Base-by-base conservation (phyloP, 805 yeast genomes). In the Helenozyma baotianmanensis region DNA sequence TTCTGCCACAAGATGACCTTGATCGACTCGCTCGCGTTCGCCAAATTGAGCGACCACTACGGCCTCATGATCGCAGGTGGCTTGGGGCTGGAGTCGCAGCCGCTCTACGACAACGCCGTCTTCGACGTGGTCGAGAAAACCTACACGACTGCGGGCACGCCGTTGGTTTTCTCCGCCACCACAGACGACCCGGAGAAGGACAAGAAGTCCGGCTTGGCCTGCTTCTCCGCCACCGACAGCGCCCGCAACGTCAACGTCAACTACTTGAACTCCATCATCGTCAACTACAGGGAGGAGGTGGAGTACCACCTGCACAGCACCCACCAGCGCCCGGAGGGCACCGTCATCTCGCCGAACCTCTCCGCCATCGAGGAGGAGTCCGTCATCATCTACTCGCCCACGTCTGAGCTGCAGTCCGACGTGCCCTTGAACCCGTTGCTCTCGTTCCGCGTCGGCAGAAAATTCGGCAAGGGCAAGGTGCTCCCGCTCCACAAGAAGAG, bases 61-160 rank as follows among this genome's bases (percentile, higher is more conserved):
- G 81, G 81, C 0, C 35, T 78, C 6, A 50, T 72, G 14, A 59
- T 76, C n/a, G 60, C 70, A 2, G 83, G 83, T 8, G 84, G 83
- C 2, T 52, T 61, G 36, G 70, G 68, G 42, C 50, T 36, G 5
- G 32, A 58, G 32, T 64, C 64, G 27, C 42, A 47, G 7, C 53
- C 47, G 7, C 45, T 61, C 25, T 58, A 51, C 42, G 60, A 50
- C 26, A 58, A 68, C 26, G 57, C 55, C 10, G 48, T 71, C 11
- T 76, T 56, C 43, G 82, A 75, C 44, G 43, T 75, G 33, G 68
- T 64, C 1, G 66, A 63, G 9, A 57, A 53, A 14, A 47, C 43
- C 26, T 67, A 60, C 38, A 59, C 62, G 24, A 47, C 48, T 12
- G 25, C 45, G 1, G 41, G 40, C 18, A 33, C 40, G 6, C 49